phyloP scores from a whole-genome alignment of 768 basidiomycete species.

The Termitomyces sp. region DNA sequence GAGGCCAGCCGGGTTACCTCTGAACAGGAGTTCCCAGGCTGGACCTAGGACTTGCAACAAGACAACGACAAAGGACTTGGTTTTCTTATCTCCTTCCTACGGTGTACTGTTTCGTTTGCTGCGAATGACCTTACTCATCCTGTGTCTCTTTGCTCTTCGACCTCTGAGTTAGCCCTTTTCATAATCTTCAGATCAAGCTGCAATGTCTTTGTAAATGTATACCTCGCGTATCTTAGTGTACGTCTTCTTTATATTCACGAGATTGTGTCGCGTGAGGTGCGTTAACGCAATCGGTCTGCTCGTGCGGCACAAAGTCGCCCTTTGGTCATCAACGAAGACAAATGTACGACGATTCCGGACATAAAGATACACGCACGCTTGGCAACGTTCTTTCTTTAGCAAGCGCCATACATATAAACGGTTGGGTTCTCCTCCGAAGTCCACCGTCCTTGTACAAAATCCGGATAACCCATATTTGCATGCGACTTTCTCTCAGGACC shows the following conservation, averaged over 20 bases:
- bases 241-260: background rate
- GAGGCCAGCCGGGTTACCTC: background rate
- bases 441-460: background rate
- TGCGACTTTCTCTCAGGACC: background rate
- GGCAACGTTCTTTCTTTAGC: background rate
- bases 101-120: background rate
- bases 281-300: background rate
- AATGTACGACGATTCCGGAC: background rate
- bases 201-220: background rate
- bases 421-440: background rate
- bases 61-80: background rate
- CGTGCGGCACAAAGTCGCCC: background rate
- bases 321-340: conserved; percentile 9
- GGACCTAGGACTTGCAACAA: background rate
- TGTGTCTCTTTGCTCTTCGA: background rate
- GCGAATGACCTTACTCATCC: background rate
- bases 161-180: background rate
- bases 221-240: background rate
- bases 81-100: background rate
- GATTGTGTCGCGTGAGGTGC: background rate
- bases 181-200: background rate
- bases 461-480: background rate
- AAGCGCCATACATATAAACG: background rate
- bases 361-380: background rate
- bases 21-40: background rate